These are phyloP conservation scores for Penicillium cinerascens DNA, from an alignment of 495 filamentous ascomycete species.

Conservation along the genomic window DNA sequence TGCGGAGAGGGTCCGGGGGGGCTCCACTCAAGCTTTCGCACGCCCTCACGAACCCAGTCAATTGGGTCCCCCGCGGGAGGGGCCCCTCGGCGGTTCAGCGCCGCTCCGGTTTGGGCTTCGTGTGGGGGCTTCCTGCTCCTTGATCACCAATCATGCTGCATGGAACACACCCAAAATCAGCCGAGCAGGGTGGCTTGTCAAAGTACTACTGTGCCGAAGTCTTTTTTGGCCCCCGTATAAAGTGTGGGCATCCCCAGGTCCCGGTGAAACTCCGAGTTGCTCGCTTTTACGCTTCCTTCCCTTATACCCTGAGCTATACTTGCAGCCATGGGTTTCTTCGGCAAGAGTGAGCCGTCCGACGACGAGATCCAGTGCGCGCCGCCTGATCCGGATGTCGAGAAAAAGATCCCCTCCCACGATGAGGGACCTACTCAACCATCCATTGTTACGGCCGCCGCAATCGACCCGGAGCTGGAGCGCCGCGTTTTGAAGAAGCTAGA, in stretches of 20 bases:
- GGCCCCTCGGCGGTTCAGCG: neutral
- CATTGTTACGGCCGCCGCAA: slow-evolving; percentile 9
- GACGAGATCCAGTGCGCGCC: slow-evolving; percentile 27
- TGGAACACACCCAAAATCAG: neutral
- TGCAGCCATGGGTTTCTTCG: slow-evolving; percentile 29
- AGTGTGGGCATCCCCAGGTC: neutral
- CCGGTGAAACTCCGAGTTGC: neutral
- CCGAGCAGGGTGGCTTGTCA: neutral
- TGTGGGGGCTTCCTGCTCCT: neutral
- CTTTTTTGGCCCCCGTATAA: slow-evolving; percentile 1
- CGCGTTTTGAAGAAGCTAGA: slow-evolving; percentile 60
- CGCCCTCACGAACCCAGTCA: slow-evolving; percentile 7
- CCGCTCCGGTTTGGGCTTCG: neutral
- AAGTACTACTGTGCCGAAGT: neutral
- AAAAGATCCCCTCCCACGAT: slow-evolving; percentile 23
- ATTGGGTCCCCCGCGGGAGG: slow-evolving; percentile 6
- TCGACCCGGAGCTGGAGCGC: slow-evolving; percentile 54
- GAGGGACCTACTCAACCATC: slow-evolving; percentile 24
- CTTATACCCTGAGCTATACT: neutral
- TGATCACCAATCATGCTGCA: neutral
- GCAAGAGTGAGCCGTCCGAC: slow-evolving; percentile 20
- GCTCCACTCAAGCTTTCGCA: slow-evolving; percentile 12
- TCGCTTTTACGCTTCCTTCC: neutral
- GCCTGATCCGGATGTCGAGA: slow-evolving; percentile 29
- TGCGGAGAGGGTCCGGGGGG: slow-evolving; percentile 4